A percentile compares a stretch with the other conserved stretches of the same genome.
Evolutionary conservation across 1,284 basidiomycete genomes (phyloP).

Genomic region (Anthracocystis walkeri): DNA sequence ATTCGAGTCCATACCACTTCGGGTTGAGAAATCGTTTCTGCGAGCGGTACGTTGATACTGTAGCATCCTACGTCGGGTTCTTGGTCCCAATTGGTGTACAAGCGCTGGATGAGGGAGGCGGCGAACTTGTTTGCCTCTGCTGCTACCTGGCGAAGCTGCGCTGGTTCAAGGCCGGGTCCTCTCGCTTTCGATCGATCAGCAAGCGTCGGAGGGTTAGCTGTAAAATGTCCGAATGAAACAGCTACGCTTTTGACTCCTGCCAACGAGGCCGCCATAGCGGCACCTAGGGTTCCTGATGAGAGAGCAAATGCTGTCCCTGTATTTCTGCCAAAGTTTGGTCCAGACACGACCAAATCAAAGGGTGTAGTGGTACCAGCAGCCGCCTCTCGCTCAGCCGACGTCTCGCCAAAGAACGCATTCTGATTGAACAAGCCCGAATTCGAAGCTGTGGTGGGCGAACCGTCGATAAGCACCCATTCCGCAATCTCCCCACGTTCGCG

Average conservation of each 20-base stretch:
- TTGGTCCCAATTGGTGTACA: slow-evolving; percentile 59
- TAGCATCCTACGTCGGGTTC: slow-evolving; percentile 58
- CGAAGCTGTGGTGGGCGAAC: slow-evolving; percentile 65
- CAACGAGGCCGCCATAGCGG: slow-evolving; percentile 61
- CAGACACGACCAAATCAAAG: slow-evolving; percentile 65
- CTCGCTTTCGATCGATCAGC: slow-evolving; percentile 30
- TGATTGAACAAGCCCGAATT: slow-evolving; percentile 65
- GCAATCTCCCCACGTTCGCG: slow-evolving; percentile 57
- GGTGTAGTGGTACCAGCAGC: slow-evolving; percentile 28
- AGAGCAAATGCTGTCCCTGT: slow-evolving; percentile 67
- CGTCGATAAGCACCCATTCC: slow-evolving; percentile 67
- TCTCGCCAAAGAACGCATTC: slow-evolving; percentile 45
- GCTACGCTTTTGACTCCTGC: slow-evolving; percentile 58
- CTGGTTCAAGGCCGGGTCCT: slow-evolving; percentile 33
- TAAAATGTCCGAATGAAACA: slow-evolving; percentile 66
- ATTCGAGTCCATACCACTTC: slow-evolving; percentile 63
- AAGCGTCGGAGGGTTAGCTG: slow-evolving; percentile 46
- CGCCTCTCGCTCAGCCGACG: slow-evolving; percentile 17
- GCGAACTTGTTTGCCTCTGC: slow-evolving; percentile 44
- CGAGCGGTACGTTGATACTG: slow-evolving; percentile 66
- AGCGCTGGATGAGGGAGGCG: slow-evolving; percentile 47
- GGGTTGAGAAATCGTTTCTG: slow-evolving; percentile 56
- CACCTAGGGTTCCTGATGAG: slow-evolving; percentile 67
- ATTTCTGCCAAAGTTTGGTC: slow-evolving; percentile 68
- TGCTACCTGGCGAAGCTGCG: slow-evolving; percentile 19